Percentiles rank a stretch among this genome's conserved stretches.
Evolutionary conservation across 1,139 yeast species (phyloP).

Genomic region (Geotrichum bryndzae): DNA sequence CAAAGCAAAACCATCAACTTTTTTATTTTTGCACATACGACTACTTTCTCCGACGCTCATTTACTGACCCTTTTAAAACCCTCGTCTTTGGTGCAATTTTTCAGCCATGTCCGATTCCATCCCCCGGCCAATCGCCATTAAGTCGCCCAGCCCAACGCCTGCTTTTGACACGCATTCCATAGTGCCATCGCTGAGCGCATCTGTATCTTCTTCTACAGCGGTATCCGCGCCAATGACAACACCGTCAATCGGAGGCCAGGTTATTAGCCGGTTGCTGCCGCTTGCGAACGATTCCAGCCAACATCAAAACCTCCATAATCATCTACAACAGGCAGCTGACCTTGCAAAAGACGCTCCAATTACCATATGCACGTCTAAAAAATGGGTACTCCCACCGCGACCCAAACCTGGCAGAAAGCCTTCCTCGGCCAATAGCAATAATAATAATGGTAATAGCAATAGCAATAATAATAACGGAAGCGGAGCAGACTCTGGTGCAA

Average conservation of each 20-base stretch:
- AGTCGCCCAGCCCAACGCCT: background rate
- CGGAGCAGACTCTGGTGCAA: conserved; percentile 41
- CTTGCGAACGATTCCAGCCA: background rate
- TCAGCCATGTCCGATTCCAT: background rate
- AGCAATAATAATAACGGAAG: background rate
- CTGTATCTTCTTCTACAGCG: background rate
- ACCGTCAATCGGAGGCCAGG: background rate
- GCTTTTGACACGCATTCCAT: background rate
- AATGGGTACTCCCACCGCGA: conserved; percentile 87
- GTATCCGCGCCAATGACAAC: background rate
- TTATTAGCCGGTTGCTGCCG: background rate
- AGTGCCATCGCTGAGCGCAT: background rate
- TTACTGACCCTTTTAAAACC: background rate
- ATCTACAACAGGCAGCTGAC: background rate
- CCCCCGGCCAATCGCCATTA: conserved; percentile 5
- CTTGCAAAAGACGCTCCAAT: background rate
- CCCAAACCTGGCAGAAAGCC: conserved; percentile 92
- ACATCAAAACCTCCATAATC: background rate
- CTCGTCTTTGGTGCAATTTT: background rate
- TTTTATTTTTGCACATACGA: background rate
- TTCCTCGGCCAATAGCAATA: conserved; percentile 32
- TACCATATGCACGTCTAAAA: conserved; percentile 54
- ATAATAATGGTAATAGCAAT: background rate
- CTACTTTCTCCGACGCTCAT: background rate
- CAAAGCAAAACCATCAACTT: background rate